These are phyloP conservation scores for Leonotis leonurus DNA, from an alignment of 257 asterid genomes.

Conservation along the genomic window DNA sequence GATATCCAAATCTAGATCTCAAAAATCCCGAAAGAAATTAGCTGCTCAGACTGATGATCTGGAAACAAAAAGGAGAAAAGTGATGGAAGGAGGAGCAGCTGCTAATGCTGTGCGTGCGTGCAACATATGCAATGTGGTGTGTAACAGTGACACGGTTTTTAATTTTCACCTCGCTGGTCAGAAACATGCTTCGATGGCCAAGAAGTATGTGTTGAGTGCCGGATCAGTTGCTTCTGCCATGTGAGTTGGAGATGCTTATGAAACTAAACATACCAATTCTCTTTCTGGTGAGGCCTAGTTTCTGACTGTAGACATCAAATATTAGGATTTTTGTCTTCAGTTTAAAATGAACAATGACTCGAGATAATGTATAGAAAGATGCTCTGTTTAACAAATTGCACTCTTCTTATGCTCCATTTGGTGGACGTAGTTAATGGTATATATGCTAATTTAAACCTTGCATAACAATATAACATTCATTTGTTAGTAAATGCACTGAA, in stretches of 20 bases:
- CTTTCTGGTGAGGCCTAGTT: too few species aligned
- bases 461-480: too few species aligned
- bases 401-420: too few species aligned
- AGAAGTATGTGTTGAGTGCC: slow-evolving; percentile 23
- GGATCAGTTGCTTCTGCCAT: slow-evolving; percentile 28
- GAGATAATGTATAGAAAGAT: too few species aligned
- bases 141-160: slow-evolving; percentile 64
- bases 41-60: slow-evolving; percentile 33
- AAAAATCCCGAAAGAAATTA: slow-evolving; percentile 37
- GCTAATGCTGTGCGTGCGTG: slow-evolving; percentile 45
- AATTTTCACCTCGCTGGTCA: slow-evolving; percentile 57
- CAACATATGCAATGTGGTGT: slow-evolving; percentile 57
- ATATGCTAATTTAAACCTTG: too few species aligned
- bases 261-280: too few species aligned
- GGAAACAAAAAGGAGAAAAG: slow-evolving; percentile 50
- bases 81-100: slow-evolving; percentile 68
- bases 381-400: too few species aligned
- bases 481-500: too few species aligned
- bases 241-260: slow-evolving; percentile 16
- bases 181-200: slow-evolving; percentile 55
- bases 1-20: slow-evolving; percentile 14
- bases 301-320: too few species aligned
- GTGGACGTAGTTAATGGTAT: too few species aligned
- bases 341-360: too few species aligned
- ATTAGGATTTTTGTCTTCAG: too few species aligned